These are phyloP conservation scores for Entomortierella beljakovae DNA, from an alignment of 192 early-diverging fungal species.

Conservation along the genomic window DNA sequence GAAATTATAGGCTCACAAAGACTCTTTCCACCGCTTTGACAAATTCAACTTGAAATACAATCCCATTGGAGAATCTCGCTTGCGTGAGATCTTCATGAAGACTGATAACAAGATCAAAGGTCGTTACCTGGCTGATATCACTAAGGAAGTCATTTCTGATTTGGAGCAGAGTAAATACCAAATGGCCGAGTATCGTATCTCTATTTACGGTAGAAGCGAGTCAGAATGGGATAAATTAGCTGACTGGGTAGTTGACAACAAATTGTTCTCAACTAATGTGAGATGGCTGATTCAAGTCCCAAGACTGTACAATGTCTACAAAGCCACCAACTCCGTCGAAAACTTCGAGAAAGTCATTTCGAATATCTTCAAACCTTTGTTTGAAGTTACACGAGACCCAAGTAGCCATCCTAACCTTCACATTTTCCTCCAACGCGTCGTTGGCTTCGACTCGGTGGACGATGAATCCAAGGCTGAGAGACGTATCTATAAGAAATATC, in stretches of 20 bases:
- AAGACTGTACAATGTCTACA: conserved; percentile 93
- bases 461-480: conserved; percentile 95
- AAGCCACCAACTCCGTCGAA: conserved; percentile 69
- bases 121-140: conserved; percentile 92
- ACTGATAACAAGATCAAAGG: conserved; percentile 94
- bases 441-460: conserved; percentile 96
- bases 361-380: conserved; percentile 93
- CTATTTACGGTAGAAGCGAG: conserved; percentile 91
- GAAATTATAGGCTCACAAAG: conserved; percentile 81
- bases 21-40: conserved; percentile 97
- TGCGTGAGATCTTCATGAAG: conserved; percentile 97
- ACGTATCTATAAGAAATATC: conserved; percentile 89
- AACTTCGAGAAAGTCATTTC: conserved; percentile 86
- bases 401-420: conserved; percentile 89
- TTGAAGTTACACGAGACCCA: conserved; percentile 92
- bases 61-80: conserved; percentile 94
- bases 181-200: conserved; percentile 94
- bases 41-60: conserved; percentile 99
- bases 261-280: conserved; percentile 91
- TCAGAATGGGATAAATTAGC: conserved; percentile 97
- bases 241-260: conserved; percentile 92
- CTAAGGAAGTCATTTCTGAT: conserved; percentile 93
- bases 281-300: conserved; percentile 97
- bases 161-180: conserved; percentile 97
- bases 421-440: conserved; percentile 93